These are phyloP conservation scores for Alternaria postmessia DNA, from an alignment of 2,329 filamentous ascomycete species.

Conservation along the genomic window DNA sequence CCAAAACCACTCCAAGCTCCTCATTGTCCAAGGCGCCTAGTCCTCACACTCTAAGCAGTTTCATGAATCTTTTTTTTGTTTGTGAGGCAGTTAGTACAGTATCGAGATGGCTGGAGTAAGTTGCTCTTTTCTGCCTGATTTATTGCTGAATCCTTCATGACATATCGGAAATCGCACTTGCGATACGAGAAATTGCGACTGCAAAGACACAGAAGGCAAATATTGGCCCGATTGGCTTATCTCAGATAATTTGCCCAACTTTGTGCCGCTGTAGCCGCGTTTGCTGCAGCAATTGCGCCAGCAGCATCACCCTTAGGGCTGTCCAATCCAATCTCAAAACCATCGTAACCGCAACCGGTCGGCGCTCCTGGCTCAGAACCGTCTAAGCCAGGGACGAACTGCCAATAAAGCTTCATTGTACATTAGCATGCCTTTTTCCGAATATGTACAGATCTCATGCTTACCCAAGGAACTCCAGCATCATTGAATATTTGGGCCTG, in stretches of 20 bases:
- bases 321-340: slow-evolving; percentile 1
- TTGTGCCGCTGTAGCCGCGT: slow-evolving; percentile 1
- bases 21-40: neutral
- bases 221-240: neutral
- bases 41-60: neutral
- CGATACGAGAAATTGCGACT: neutral
- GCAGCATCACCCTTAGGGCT: slow-evolving; percentile 8
- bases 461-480: slow-evolving; percentile 4
- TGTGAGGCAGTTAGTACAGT: neutral
- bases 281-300: slow-evolving; percentile 2
- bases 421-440: neutral
- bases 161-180: neutral
- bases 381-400: slow-evolving; percentile 2
- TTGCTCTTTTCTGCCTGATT: neutral
- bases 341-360: neutral
- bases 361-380: slow-evolving; percentile 1
- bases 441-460: neutral
- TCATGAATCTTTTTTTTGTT: neutral
- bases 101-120: neutral
- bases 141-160: neutral
- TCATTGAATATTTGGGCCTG: neutral
- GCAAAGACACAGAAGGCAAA: neutral
- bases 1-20: neutral
- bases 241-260: slow-evolving; percentile 1
- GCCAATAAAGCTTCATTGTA: neutral